Conservation (phyloP, 805 yeast species). For the Starmerella khaoyaiensis region DNA sequence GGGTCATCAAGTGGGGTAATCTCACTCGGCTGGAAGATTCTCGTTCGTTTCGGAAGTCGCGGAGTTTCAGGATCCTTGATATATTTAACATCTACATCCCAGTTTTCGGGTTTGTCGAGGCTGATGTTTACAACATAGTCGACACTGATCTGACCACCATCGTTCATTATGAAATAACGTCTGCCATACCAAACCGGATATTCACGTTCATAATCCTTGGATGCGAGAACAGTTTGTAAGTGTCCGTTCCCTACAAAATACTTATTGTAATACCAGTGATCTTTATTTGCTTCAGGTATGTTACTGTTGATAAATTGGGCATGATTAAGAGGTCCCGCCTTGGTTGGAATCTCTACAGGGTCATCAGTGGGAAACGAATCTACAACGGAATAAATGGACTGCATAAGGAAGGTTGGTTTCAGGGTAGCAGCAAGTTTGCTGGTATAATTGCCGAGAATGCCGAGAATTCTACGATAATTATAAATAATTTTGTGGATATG, state of each 20-base stretch:
- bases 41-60: constrained; percentile 38
- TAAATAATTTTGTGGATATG: not conserved
- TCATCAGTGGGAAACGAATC: constrained; percentile 7
- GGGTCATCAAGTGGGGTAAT: constrained; percentile 26
- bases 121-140: constrained; percentile 48
- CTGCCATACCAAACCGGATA: constrained; percentile 65
- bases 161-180: constrained; percentile 49
- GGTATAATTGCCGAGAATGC: not conserved
- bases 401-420: too few relatives aligned
- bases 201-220: constrained; percentile 39
- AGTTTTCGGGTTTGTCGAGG: constrained; percentile 27
- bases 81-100: constrained; percentile 24
- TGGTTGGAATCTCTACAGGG: constrained; percentile 11
- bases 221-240: constrained; percentile 63
- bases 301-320: constrained; percentile 26
- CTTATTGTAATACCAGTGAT: constrained; percentile 41
- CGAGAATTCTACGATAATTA: not conserved
- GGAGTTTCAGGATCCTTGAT: constrained; percentile 27
- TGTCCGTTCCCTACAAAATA: constrained; percentile 61
- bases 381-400: constrained; percentile 16
- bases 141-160: constrained; percentile 60
- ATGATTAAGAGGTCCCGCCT: constrained; percentile 13
- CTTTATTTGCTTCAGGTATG: constrained; percentile 37
- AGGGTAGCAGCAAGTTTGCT: not conserved
- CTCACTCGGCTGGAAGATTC: constrained; percentile 41